These are phyloP conservation scores for Annona squamosa DNA, from an alignment of 164 flowering plant species.

Conservation along the genomic window DNA sequence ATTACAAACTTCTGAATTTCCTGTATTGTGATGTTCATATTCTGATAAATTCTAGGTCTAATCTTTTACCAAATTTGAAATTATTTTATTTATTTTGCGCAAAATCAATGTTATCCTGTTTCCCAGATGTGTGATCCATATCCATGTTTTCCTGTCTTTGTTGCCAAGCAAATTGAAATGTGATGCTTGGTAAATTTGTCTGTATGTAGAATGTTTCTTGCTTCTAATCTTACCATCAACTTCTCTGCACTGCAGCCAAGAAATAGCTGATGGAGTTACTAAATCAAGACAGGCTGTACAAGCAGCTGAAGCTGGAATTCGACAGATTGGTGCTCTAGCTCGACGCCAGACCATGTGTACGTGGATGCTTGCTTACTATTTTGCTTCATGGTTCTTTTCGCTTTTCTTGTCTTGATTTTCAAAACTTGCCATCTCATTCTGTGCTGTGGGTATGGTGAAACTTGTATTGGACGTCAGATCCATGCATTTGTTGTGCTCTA, in stretches of 20 bases:
- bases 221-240: background rate
- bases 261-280: slow-evolving; percentile 78
- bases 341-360: slow-evolving; percentile 70
- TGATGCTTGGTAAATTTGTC: background rate
- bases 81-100: too few species aligned
- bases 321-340: slow-evolving; percentile 68
- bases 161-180: background rate
- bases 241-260: slow-evolving; percentile 50
- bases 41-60: too few species aligned
- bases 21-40: too few species aligned
- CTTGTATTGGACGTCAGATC: background rate
- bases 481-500: background rate
- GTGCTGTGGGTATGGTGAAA: too few species aligned
- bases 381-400: background rate
- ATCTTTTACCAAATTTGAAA: too few species aligned
- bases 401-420: background rate
- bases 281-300: slow-evolving; percentile 82
- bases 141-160: background rate
- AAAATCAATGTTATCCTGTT: too few species aligned
- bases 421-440: too few species aligned
- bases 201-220: background rate
- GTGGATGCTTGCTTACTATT: slow-evolving; percentile 15
- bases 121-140: background rate
- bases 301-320: slow-evolving; percentile 85
- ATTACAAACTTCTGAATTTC: too few species aligned